phyloP scores from a whole-genome alignment of 768 basidiomycete genomes.

The Mycena polygramma region DNA sequence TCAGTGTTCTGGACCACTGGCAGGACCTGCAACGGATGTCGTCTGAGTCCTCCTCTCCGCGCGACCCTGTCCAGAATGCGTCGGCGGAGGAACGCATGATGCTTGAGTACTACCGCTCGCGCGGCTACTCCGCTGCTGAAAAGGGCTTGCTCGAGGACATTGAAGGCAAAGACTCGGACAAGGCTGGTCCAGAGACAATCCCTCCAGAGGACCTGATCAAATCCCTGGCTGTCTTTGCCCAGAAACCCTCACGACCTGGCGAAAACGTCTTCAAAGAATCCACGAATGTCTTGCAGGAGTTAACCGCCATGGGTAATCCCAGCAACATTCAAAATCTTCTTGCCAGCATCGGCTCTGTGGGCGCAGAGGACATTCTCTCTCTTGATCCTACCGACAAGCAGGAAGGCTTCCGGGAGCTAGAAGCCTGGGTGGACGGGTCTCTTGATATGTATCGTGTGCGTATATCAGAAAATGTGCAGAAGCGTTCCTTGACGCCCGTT shows the following conservation, averaged over 20 bases:
- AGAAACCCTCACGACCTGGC: constrained; percentile 74
- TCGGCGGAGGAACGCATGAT: constrained; percentile 59
- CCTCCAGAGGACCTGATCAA: constrained; percentile 65
- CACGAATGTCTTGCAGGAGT: constrained; percentile 73
- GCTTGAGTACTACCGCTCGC: constrained; percentile 62
- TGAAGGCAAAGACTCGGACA: constrained; percentile 55
- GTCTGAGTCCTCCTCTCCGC: constrained; percentile 61
- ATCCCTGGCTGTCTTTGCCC: constrained; percentile 74
- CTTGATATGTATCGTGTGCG: constrained; percentile 91
- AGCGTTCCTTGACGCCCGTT: constrained; percentile 26
- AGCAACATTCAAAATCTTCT: constrained; percentile 82
- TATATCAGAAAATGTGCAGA: constrained; percentile 22
- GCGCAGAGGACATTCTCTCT: constrained; percentile 85
- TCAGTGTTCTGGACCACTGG: no score
- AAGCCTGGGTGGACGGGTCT: constrained; percentile 91
- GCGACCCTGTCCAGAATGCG: constrained; percentile 44
- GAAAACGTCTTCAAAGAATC: constrained; percentile 82
- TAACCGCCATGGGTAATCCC: constrained; percentile 77
- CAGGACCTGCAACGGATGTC: no score
- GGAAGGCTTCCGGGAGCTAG: constrained; percentile 87
- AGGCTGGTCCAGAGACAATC: constrained; percentile 56
- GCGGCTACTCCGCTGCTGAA: constrained; percentile 63
- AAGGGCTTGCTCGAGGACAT: constrained; percentile 61
- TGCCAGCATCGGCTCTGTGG: constrained; percentile 81
- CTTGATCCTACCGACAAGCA: constrained; percentile 88